phyloP scores from a whole-genome alignment of 768 basidiomycete species.

The Auricularia cornea region DNA sequence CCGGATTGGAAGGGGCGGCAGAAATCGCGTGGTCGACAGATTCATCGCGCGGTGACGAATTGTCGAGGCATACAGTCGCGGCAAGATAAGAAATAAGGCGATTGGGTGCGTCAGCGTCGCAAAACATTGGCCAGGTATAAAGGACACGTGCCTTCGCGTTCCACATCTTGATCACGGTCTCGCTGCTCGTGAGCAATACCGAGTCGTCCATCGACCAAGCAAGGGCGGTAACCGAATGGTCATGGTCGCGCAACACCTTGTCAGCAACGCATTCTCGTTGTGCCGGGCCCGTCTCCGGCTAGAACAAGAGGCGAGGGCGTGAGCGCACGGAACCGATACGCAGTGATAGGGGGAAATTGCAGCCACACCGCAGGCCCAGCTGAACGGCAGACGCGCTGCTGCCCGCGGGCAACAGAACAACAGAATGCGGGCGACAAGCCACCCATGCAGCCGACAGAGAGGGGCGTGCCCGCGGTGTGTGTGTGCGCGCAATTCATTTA shows the following conservation, averaged over 20 bases:
- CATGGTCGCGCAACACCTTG: slow-evolving; percentile 64
- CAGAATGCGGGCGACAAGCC: too few relatives aligned
- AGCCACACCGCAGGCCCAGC: background rate
- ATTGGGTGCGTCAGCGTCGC: background rate
- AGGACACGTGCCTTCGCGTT: slow-evolving; percentile 61
- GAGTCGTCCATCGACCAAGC: slow-evolving; percentile 91
- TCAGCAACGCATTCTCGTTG: slow-evolving; percentile 53
- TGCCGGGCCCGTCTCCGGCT: slow-evolving; percentile 41
- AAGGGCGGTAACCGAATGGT: slow-evolving; percentile 67
- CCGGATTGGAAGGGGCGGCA: background rate
- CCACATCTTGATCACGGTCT: slow-evolving; percentile 81
- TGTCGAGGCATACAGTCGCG: background rate
- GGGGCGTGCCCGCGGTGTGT: too few relatives aligned
- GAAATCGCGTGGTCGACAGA: background rate
- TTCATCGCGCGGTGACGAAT: background rate
- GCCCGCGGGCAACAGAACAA: too few relatives aligned
- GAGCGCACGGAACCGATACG: background rate
- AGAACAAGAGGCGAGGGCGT: slow-evolving; percentile 9
- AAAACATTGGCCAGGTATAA: slow-evolving; percentile 2
- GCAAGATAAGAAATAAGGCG: background rate
- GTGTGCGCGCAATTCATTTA: too few relatives aligned
- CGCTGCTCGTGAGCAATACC: slow-evolving; percentile 74
- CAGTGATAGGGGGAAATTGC: background rate
- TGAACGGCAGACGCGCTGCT: too few relatives aligned
- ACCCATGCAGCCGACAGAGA: too few relatives aligned